A percentile compares a stretch with the other conserved stretches of the same genome.
Conservation (phyloP, 1,284 basidiomycete genomes). For the Tilletia caries region DNA sequence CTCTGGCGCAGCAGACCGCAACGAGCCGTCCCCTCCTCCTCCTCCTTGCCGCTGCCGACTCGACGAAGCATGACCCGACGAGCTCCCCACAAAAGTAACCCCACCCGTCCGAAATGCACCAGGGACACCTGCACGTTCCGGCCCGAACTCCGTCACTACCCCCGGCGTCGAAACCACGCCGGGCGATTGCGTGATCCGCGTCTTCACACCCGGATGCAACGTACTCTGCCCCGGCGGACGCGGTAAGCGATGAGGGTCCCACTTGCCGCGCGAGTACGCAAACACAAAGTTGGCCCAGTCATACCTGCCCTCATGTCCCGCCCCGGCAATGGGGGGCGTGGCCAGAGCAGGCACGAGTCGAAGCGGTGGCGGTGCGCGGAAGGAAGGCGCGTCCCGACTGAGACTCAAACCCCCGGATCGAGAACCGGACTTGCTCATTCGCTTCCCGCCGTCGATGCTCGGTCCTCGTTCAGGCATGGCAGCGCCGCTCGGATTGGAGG, state of each 20-base stretch:
- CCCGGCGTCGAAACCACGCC: no score
- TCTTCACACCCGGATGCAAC: slow-evolving; percentile 12
- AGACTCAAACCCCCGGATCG: neutral
- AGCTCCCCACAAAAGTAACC: no score
- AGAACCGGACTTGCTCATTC: neutral
- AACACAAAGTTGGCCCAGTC: slow-evolving; percentile 50
- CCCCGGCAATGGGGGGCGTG: neutral
- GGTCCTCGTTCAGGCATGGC: no score
- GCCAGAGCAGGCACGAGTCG: neutral
- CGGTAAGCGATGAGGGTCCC: slow-evolving; percentile 41
- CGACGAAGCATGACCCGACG: no score
- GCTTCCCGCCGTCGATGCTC: no score
- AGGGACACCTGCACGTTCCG: neutral
- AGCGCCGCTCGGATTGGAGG: no score
- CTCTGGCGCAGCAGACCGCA: neutral
- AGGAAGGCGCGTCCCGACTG: neutral
- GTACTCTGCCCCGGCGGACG: slow-evolving; percentile 40
- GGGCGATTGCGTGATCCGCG: neutral
- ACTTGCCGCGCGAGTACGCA: slow-evolving; percentile 43
- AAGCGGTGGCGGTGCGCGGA: neutral
- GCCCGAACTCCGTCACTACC: no score
- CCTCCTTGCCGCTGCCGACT: no score
- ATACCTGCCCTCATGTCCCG: slow-evolving; percentile 21
- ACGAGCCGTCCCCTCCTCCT: no score
- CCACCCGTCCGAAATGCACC: neutral